These are phyloP conservation scores for Cicer arietinum DNA, from an alignment of 306 rosid species.

Conservation along the genomic window DNA sequence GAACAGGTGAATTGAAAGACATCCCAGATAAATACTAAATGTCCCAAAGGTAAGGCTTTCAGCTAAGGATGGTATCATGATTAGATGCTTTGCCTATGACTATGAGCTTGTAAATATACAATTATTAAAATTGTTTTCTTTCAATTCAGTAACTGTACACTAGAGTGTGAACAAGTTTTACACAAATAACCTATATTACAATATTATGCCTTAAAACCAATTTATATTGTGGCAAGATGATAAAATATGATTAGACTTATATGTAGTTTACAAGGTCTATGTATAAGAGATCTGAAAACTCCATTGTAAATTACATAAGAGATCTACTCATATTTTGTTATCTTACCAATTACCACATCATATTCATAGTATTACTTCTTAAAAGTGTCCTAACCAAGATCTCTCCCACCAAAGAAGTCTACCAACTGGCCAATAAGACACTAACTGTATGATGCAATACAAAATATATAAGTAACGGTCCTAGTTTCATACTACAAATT, in stretches of 20 bases:
- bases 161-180: background rate
- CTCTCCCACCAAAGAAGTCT: too few relatives aligned
- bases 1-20: too few relatives aligned
- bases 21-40: background rate
- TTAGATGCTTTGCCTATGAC: background rate
- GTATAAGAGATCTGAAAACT: too few relatives aligned
- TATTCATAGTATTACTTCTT: too few relatives aligned
- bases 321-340: too few relatives aligned
- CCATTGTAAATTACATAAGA: too few relatives aligned
- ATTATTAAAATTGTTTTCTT: too few relatives aligned
- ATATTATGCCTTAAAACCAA: background rate
- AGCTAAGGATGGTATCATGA: conserved; percentile 2
- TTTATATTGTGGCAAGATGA: background rate
- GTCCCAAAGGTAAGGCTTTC: background rate
- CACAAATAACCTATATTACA: background rate
- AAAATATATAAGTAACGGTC: background rate
- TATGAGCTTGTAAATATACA: too few relatives aligned
- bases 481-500: background rate
- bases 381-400: too few relatives aligned
- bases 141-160: too few relatives aligned
- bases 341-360: too few relatives aligned
- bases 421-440: background rate
- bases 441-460: background rate
- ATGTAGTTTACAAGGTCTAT: too few relatives aligned
- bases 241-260: background rate